A percentile compares a stretch with the other conserved stretches of the same genome.
These are phyloP conservation scores for Cicer chorassanicum DNA, from an alignment of 306 rosid species.

Conservation along the genomic window DNA sequence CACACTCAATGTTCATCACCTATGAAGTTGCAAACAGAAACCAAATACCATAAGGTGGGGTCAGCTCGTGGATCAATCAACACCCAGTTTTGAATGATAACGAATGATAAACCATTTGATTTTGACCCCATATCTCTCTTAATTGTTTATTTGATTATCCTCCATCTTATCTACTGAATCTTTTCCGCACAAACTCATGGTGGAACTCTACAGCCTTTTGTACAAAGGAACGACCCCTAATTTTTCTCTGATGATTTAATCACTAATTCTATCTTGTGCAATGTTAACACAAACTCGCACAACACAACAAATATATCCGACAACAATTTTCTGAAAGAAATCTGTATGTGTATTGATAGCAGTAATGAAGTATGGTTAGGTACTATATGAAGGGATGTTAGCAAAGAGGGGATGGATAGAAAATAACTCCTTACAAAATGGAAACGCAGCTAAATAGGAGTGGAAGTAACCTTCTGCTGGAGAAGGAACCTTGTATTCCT, in stretches of 20 bases:
- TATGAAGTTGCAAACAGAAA: not conserved
- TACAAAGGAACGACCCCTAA: not conserved
- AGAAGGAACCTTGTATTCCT: no score
- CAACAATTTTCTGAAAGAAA: not conserved
- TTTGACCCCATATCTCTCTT: not conserved
- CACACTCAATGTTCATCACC: conserved; percentile 24
- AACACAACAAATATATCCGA: not conserved
- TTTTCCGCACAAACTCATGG: not conserved
- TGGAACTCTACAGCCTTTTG: not conserved
- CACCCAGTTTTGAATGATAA: not conserved
- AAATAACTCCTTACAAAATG: not conserved
- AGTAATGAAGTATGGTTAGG: not conserved
- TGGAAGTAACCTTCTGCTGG: not conserved
- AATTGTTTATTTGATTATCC: not conserved
- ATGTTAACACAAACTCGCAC: conserved; percentile 1
- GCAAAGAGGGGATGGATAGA: not conserved
- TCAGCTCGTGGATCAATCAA: not conserved
- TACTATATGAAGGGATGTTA: not conserved
- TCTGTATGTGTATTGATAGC: not conserved
- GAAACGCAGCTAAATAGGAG: not conserved
- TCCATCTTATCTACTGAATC: conserved; percentile 14
- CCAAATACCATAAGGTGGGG: not conserved
- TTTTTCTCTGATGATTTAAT: not conserved
- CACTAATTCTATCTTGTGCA: not conserved
- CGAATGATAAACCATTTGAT: not conserved